Evolutionary conservation across 176 grass and related monocot species (phyloP), one percentile per base, ranked within the genome.

Genomic region (Musa itinerans): DNA sequence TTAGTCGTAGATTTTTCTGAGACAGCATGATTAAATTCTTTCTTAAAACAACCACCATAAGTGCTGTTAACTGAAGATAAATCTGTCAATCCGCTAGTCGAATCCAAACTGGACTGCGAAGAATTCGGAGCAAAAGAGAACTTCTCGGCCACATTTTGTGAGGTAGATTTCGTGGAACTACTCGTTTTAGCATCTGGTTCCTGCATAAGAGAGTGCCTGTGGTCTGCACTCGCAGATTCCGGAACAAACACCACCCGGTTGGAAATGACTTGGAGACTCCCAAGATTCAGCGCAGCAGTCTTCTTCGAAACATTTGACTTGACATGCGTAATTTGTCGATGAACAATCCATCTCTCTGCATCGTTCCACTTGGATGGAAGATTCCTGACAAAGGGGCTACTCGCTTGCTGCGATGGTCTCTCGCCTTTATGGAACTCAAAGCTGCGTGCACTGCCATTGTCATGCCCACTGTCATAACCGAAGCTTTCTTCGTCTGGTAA

Each of bases 301-400:
- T 83, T 91, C 53, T 86, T 98, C 72, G 84, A 74, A 79, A 94
- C 88, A 61, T 90, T 94, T 1, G 86, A 86, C 73, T 89, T 94
- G 50, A 86, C 82, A 73, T 94, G 88, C 70, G 94, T 87, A 57
- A 93, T 78, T 83, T 94, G 91, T 8, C 91, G 29, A 20, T 86
- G 89, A 0, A 89, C 83, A 22, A 94, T 91, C 95, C 95, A 99
- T 76, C 93, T 94, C 85, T 99, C 95, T 0, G 88, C 95, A 72
- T 94, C 95, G 82, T 99, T 99, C 95, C 95, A 99, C 83, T 99
- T 99, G 11, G 95, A 94, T 26, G 95, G 91, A 77, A 99, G 78
- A 76, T 80, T 88, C 50, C 86, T 78, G 59, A 89, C 75, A 78
- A 99, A 94, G 17, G 80, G 81, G 22, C 23, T 79, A 26, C 63